Base-by-base conservation (phyloP, 1,139 yeast genomes). In the Spathaspora sp. region DNA sequence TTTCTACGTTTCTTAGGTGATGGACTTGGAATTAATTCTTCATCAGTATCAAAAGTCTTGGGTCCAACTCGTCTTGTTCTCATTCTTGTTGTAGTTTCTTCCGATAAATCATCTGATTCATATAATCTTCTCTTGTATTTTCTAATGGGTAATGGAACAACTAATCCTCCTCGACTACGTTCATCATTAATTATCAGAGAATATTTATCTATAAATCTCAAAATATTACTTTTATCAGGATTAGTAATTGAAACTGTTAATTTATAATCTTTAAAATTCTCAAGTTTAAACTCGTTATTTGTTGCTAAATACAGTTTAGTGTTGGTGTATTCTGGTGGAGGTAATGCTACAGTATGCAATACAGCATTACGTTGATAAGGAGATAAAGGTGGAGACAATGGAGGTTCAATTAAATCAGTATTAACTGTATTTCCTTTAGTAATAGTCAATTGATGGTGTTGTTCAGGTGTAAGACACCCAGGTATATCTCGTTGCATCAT, bases 351-450 rank as follows among this genome's bases (percentile, higher is more conserved):
- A 16, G 47, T 43, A 18, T 43, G 36, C 26, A 52, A 48, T 10
- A 43, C 40, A 15, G 48, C 50, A 38, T 47, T 52, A 47, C 72
- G 59, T 43, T 75, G 81, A 57, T 76, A 79, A 42, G 89, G 89
- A 2, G 87, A 82, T 51, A 82, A 66, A 38, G 89, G 89, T 10
- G 89, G 89, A 2, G 88, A 82, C 46, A 84, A 80, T 41, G 45
- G 49, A 46, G 45, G 55, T 4, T 34, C 39, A 36, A 24, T 25
- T 15, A 23, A 16, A 31, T 26, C 33, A 26, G 37, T 25, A 18
- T 27, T 43, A 18, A 40, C n/a, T 23, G 37, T 43, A 23, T 31
- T 39, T 41, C 46, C 39, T 10, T 18, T 44, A 41, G 37, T 44
- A 3, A 18, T 24, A 4, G 36, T 18, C 43, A 36, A 13, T 36